Evolutionary conservation across 192 early-diverging fungal genomes (phyloP), one percentile per base, ranked within the genome.

Genomic region (Backusella circina): DNA sequence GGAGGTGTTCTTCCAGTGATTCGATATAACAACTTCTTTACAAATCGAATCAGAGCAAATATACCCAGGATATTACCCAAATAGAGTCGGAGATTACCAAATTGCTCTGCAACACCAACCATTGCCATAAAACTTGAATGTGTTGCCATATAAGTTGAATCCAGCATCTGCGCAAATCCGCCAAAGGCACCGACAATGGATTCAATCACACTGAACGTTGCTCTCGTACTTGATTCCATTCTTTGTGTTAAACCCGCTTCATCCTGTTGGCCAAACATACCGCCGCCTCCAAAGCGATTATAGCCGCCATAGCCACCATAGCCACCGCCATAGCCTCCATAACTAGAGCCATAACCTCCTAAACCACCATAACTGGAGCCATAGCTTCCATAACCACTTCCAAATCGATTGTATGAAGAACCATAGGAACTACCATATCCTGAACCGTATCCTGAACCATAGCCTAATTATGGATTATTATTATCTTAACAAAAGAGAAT

Each of bases 91-190:
- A 99, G 79, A 80, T 95, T 88, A 21, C 96, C 95, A 77, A 99
- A 95, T 81, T 99, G 98, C 72, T 99, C 98, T 41, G 95, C 95
- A 18, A 99, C 95, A 36, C 96, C 98, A 32, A 98, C 90, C 90
- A 99, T 96, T n/a, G 96, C 95, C 94, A 97, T 93, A 74, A 95
- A 94, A 18, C 88, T 92, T 7, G 93, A 94, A 80, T 97, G 95
- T 0, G 98, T 99, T n/a, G 98, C 96, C 86, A 96, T 93, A 79
- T 96, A 98, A 5, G 98, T 99, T 3, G 95, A 96, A 73, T 98
- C 98, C 31, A 99, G 89, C 98, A 99, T 98, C 69, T 95, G 95
- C 12, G 96, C 90, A 85, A 99, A 98, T 12, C 97, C 97, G 35
- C 93, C 96, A 89, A 99, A 99, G 0, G 96, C 95, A 47, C 95